Evolutionary conservation across 2,329 filamentous ascomycete genomes (phyloP).

Genomic region (Phyllachora maydis): DNA sequence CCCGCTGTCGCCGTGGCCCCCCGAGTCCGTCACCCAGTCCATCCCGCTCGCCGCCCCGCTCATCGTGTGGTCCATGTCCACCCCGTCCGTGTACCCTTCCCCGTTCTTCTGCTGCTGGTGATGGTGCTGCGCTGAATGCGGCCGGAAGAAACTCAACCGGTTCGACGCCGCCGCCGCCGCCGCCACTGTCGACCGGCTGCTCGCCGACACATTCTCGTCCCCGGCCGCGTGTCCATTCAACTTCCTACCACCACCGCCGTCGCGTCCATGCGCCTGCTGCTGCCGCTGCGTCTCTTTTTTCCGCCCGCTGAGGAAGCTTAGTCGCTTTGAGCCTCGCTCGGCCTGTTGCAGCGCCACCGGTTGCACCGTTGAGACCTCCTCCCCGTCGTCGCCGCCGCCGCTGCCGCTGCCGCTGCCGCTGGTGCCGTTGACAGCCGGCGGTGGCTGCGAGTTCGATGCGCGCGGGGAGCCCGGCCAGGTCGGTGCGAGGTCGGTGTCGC

Average conservation of each 20-base stretch:
- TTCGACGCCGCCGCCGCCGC: too few species aligned
- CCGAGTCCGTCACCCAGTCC: conserved; percentile 12
- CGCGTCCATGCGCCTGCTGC: too few species aligned
- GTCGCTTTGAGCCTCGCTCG: too few species aligned
- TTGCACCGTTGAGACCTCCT: conserved; percentile 27
- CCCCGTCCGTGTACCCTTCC: conserved; percentile 1
- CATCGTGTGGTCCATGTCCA: too few species aligned
- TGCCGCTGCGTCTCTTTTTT: conserved; percentile 24
- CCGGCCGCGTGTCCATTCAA: too few species aligned
- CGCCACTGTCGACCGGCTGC: too few species aligned
- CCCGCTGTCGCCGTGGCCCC: conserved; percentile 8
- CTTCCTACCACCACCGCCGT: too few species aligned
- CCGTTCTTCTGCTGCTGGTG: conserved; percentile 1
- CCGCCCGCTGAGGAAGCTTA: conserved; percentile 35
- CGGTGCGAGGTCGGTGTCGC: conserved; percentile 19
- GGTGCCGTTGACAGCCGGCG: conserved; percentile 8
- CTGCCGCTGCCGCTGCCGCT: conserved; percentile 5
- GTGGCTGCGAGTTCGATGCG: too few species aligned
- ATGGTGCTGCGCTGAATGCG: conserved; percentile 6
- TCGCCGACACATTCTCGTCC: too few species aligned
- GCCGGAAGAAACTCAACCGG: conserved; percentile 23
- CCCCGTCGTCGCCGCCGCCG: conserved; percentile 9
- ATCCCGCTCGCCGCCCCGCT: conserved; percentile 4
- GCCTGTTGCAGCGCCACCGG: conserved; percentile 25
- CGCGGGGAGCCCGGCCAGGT: conserved; percentile 28